Evolutionary conservation across 495 filamentous ascomycete genomes (phyloP), one percentile per base, ranked within the genome.

Genomic region (Rhypophila decipiens): DNA sequence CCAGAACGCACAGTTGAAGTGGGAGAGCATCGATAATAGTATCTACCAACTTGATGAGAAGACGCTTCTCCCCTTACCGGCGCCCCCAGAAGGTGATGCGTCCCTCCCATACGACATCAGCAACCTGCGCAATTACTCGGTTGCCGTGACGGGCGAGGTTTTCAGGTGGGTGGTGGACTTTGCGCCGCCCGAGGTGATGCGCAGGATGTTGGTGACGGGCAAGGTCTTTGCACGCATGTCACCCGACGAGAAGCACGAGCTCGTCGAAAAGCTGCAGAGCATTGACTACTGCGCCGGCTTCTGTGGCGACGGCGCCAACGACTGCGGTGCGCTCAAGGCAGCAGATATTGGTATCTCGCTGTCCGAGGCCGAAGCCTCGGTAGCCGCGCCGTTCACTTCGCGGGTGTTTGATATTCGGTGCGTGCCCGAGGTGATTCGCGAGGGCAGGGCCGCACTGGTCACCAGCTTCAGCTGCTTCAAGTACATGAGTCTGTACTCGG

Each of bases 381-480:
- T 99, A 35, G 94, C 94, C 13, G 94, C 94, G 17, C 94, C 94
- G 1, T 99, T 99, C 55, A 99, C 94, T 3, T 95, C 88, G 47
- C 83, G 90, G 15, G 76, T 94, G 19, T 99, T 99, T 58, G 90
- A 99, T 65, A 96, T 97, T 53, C 87, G 87, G 12, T 99, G 94
- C 68, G 90, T 99, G 20, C 94, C 90, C 23, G 85, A 90, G 47
- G 79, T 97, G 50, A 97, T 99, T 46, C 87, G 87, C 21, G 94
- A 99, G 73, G 94, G 94, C 4, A 83, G 94, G 49, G 91, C 91
- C 37, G 86, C 94, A 39, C 74, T 99, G 15, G 90, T 96, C 5
- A 99, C 94, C 22, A 96, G 90, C 61, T 99, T 99, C 69, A 95
- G 88, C 68, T 99, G 94, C 71, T 99, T 99, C 72, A 99, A 99